These are phyloP conservation scores for Umbelopsis vinacea DNA, from an alignment of 192 early-diverging fungal species.

Conservation along the genomic window DNA sequence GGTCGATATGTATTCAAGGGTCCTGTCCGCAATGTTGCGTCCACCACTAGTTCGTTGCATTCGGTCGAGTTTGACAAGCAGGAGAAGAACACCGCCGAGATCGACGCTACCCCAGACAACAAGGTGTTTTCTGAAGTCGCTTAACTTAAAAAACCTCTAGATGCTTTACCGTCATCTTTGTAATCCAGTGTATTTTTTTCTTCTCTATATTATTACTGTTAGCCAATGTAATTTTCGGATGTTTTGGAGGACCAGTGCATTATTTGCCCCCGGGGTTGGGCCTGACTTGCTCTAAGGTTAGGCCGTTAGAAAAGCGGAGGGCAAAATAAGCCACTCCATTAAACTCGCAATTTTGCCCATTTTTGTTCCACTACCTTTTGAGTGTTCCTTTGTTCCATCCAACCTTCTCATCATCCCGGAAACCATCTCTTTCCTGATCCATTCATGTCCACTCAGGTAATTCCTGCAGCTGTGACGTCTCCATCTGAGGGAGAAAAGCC, in stretches of 20 bases:
- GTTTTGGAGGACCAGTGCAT: neutral
- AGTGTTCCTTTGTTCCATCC: neutral
- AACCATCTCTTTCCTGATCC: neutral
- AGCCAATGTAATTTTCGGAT: neutral
- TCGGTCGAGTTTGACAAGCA: slow-evolving; percentile 1
- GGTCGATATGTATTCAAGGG: slow-evolving; percentile 47
- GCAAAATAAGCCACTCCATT: slow-evolving; percentile 4
- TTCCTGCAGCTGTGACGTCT: neutral
- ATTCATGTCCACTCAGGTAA: slow-evolving; percentile 21
- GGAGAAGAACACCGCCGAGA: neutral
- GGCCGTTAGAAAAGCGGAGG: neutral
- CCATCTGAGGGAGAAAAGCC: slow-evolving; percentile 16
- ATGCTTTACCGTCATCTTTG: neutral
- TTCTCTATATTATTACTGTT: too few species aligned
- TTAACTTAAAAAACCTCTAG: neutral
- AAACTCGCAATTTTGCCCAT: neutral
- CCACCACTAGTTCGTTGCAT: slow-evolving; percentile 12
- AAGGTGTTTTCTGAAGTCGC: neutral
- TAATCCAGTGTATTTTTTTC: neutral
- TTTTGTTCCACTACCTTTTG: neutral
- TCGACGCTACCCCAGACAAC: too few species aligned
- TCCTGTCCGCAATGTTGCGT: slow-evolving; percentile 40
- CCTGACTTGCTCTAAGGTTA: too few species aligned
- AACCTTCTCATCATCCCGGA: slow-evolving; percentile 9
- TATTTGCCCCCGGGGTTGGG: too few species aligned